Conservation (phyloP, 2,329 filamentous ascomycete species). For the Elsinoe arachidis region DNA sequence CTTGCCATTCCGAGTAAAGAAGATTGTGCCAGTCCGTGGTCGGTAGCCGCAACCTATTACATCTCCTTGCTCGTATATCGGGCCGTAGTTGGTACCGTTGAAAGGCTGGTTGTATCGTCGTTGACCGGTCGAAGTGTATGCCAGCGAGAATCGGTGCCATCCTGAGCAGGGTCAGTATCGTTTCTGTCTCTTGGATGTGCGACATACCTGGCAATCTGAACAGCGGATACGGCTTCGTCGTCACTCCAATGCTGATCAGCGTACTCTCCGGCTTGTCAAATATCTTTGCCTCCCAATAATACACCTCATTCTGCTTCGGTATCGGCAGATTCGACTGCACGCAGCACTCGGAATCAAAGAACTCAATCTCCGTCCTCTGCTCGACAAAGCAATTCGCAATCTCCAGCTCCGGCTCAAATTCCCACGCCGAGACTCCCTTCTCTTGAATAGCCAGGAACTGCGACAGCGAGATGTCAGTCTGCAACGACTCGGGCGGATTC, state of each 20-base stretch:
- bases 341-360: constrained; percentile 95
- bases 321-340: constrained; percentile 95
- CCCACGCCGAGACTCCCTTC: constrained; percentile 98
- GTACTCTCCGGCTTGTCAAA: constrained; percentile 93
- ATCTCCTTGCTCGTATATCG: constrained; percentile 81
- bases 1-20: constrained; percentile 98
- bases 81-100: constrained; percentile 67
- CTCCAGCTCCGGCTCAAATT: constrained; percentile 97
- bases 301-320: constrained; percentile 97
- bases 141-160: constrained; percentile 85
- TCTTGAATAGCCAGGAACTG: constrained; percentile 98
- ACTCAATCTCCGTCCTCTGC: constrained; percentile 91
- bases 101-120: constrained; percentile 93
- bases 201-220: constrained; percentile 82
- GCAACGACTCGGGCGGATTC: constrained; percentile 88
- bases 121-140: constrained; percentile 80
- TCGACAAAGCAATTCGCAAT: constrained; percentile 99
- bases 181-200: background rate
- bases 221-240: constrained; percentile 92
- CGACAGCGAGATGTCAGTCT: constrained; percentile 94
- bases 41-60: constrained; percentile 94
- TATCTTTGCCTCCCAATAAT: constrained; percentile 98
- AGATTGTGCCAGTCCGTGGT: constrained; percentile 86
- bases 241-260: constrained; percentile 81
- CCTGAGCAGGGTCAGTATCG: constrained; percentile 41